These are phyloP conservation scores for Botrytis byssoidea DNA, from an alignment of 2,329 filamentous ascomycete genomes.

Conservation along the genomic window DNA sequence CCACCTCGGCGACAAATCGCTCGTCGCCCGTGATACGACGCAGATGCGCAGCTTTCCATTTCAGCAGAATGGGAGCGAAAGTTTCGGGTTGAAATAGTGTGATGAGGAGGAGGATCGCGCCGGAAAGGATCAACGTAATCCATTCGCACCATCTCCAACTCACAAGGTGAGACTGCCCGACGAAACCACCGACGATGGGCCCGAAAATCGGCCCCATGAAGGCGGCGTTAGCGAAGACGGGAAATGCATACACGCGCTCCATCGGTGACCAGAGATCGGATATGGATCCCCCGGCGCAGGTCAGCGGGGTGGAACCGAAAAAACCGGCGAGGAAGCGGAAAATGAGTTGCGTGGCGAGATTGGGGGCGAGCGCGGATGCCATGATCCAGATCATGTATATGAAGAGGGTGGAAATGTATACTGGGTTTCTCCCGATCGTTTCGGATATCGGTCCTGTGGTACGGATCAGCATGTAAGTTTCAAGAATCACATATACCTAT, in stretches of 20 bases:
- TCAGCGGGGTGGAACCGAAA: conserved; percentile 41
- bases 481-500: not conserved
- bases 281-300: conserved; percentile 60
- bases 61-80: not conserved
- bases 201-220: not conserved
- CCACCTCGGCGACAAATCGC: not conserved
- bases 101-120: not conserved
- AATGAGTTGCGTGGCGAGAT: conserved; percentile 16
- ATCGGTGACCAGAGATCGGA: conserved; percentile 48
- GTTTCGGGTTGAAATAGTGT: not conserved
- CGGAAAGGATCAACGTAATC: not conserved
- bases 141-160: not conserved
- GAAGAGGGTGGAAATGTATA: not conserved
- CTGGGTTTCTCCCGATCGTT: not conserved
- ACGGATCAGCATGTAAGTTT: not conserved
- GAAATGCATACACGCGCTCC: not conserved
- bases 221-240: not conserved
- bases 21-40: not conserved
- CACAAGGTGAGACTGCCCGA: not conserved
- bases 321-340: conserved; percentile 12
- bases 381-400: conserved; percentile 8
- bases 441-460: not conserved
- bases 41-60: not conserved
- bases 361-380: not conserved
- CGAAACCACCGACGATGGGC: not conserved